These are phyloP conservation scores for Chalaropsis thielavioides DNA, from an alignment of 2,329 filamentous ascomycete species.

Conservation along the genomic window DNA sequence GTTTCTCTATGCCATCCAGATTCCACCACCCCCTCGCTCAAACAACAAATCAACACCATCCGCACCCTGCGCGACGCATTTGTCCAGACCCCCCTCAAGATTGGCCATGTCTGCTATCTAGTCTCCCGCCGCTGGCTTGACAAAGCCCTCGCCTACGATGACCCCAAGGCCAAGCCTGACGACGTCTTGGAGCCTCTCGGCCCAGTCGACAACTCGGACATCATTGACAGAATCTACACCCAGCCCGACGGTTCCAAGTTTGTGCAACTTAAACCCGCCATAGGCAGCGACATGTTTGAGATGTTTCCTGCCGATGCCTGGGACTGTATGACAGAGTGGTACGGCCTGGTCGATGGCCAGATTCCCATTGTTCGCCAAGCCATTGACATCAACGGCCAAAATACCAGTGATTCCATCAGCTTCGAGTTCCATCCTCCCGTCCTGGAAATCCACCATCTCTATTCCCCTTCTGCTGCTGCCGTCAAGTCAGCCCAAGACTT, in stretches of 20 bases:
- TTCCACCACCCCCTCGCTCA: constrained; percentile 25
- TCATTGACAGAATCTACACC: constrained; percentile 48
- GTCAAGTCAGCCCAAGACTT: constrained; percentile 44
- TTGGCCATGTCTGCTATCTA: constrained; percentile 62
- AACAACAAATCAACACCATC: constrained; percentile 58
- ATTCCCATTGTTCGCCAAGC: constrained; percentile 60
- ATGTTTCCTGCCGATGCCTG: constrained; percentile 68
- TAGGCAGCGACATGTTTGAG: constrained; percentile 57
- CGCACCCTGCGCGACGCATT: constrained; percentile 43
- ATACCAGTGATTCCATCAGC: constrained; percentile 36
- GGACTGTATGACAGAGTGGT: constrained; percentile 69
- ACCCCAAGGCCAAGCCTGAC: constrained; percentile 44
- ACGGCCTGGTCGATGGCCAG: constrained; percentile 57
- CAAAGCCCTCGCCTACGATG: constrained; percentile 52
- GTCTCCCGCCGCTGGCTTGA: constrained; percentile 69
- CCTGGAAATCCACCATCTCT: constrained; percentile 71
- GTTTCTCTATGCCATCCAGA: background rate
- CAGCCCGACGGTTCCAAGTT: constrained; percentile 42
- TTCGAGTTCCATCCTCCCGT: constrained; percentile 78
- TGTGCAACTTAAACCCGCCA: constrained; percentile 56
- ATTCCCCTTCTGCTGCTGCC: constrained; percentile 44
- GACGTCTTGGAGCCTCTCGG: constrained; percentile 50
- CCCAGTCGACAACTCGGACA: constrained; percentile 74
- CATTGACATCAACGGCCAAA: constrained; percentile 56
- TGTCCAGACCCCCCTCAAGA: constrained; percentile 40